Evolutionary conservation across 2,329 filamentous ascomycete species (phyloP), one percentile per base, ranked within the genome.

Genomic region (Cordyceps fumosorosea): DNA sequence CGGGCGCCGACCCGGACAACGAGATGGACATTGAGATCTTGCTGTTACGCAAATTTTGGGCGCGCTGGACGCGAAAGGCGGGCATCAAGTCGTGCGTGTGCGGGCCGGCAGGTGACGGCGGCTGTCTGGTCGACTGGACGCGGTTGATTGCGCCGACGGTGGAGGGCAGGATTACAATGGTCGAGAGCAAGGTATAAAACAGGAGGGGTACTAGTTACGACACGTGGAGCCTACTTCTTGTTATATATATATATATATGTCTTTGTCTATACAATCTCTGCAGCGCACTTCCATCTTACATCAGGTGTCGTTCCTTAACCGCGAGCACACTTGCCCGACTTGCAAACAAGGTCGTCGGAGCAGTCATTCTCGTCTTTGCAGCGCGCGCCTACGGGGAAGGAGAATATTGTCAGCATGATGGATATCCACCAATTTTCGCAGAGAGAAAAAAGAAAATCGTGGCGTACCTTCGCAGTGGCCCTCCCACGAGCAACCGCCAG

Each of bases 81-180:
- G 85, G 86, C 0, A 76, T 96, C 22, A 79, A 86, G 63, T 80
- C 77, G 57, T 69, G 73, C 56, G 71, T 78, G 12, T 81, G 77
- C 47, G 82, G 84, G 63, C 80, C 82, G 18, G 81, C 90, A 3
- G 37, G 63, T 62, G 79, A 85, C 56, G 81, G 77, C 0, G 85
- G 86, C 64, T 78, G 79, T 51, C 82, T 86, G 56, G 85, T 89
- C 37, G 82, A 88, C 66, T 96, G 91, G 91, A 93, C 90, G 10
- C 85, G 84, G 64, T 88, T 90, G 1, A 93, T 96, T 72, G 85
- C 88, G 61, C 92, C 92, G 0, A 82, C 83, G 62, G 64, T 93
- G 10, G 91, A 96, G 71, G 91, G 90, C 1, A 83, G 91, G 54
- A 96, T 96, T 48, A 73, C 71, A 37, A 81, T 81, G 72, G 70